Conservation (phyloP, 176 grass and related monocot species). For the Saccharum officinarum region DNA sequence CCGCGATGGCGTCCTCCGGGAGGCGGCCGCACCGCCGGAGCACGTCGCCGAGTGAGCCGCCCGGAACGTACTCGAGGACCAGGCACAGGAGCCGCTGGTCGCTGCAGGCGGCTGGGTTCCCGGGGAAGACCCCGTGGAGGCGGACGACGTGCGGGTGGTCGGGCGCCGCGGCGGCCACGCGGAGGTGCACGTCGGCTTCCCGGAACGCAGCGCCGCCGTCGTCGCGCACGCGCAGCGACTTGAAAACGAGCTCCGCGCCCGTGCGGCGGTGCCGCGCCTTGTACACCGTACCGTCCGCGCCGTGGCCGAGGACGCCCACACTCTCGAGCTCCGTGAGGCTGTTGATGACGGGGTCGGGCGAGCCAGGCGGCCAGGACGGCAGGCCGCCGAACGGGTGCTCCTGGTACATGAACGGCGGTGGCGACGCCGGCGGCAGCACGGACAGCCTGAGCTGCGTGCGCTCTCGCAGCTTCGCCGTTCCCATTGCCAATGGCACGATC, state of each 20-base stretch:
- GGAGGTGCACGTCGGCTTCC: conserved; percentile 33
- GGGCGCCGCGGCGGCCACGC: conserved; percentile 19
- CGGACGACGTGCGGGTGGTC: conserved; percentile 34
- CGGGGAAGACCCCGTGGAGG: conserved; percentile 24
- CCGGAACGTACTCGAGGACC: conserved; percentile 31
- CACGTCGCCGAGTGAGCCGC: conserved; percentile 35
- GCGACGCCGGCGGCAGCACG: not conserved
- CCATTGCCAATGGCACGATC: conserved; percentile 5
- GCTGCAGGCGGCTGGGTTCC: not conserved
- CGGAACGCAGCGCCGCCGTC: conserved; percentile 5
- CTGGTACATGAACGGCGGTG: not conserved
- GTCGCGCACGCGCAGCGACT: conserved; percentile 28
- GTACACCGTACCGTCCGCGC: conserved; percentile 45
- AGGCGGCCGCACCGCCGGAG: conserved; percentile 21
- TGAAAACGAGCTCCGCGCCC: conserved; percentile 28
- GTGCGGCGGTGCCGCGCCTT: conserved; percentile 35
- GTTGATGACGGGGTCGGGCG: not conserved
- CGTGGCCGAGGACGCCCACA: conserved; percentile 38
- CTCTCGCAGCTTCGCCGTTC: not conserved
- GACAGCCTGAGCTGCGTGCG: conserved; percentile 18
- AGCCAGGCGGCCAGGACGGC: conserved; percentile 22
- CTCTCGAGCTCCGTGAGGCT: conserved; percentile 35
- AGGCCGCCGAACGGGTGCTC: conserved; percentile 10
- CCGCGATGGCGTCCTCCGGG: conserved; percentile 24
- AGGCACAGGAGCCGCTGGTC: conserved; percentile 7